Base-by-base conservation (phyloP, 805 yeast genomes). In the Zygosaccharomyces bisporus region DNA sequence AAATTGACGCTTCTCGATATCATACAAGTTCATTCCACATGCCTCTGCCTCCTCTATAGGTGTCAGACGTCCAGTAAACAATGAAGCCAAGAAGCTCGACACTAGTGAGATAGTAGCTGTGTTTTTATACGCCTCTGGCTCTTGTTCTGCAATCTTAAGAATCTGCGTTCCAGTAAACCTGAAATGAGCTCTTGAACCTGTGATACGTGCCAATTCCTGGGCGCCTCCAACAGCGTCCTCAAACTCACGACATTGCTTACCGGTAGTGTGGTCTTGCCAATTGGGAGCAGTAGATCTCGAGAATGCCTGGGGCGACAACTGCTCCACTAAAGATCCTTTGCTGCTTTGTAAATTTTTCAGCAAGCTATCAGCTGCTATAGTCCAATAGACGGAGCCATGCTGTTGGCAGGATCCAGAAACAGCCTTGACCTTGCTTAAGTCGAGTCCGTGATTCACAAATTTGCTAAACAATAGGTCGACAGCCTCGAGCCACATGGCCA, bases 211-310 rank as follows among this genome's bases (percentile, higher is more conserved):
- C 57, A 89, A 67, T 8, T 53, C 51, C 4, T 67, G 55, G 9
- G 75, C 67, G 21, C 90, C 93, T 3, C 86, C 89, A 8, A 75
- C 75, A 1, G 69, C 69, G 1, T 61, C 60, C 56, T 86, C 93
- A 55, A 87, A 81, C 25, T 63, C 72, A 21, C 68, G 58, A 44
- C 86, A 72, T 60, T 89, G 95, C 16, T 71, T 65, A 3, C 78
- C 83, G 0, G 97, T 89, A 18, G 93, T 83, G 59, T 87, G 95
- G 58, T 89, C 96, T 64, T 89, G 97, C 97, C 97, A 89, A 60
- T 90, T 89, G 6, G 96, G 95, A 4, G 95, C 82, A 32, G 72
- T 72, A 4, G 73, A 69, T 53, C 80, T 73, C 1, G 91, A 70
- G 52, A 86, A 82, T 1, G 84, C 83, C 1, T 53, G 53, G 2